Evolutionary conservation across 306 rosid species (phyloP).

Genomic region (Fagus crenata): DNA sequence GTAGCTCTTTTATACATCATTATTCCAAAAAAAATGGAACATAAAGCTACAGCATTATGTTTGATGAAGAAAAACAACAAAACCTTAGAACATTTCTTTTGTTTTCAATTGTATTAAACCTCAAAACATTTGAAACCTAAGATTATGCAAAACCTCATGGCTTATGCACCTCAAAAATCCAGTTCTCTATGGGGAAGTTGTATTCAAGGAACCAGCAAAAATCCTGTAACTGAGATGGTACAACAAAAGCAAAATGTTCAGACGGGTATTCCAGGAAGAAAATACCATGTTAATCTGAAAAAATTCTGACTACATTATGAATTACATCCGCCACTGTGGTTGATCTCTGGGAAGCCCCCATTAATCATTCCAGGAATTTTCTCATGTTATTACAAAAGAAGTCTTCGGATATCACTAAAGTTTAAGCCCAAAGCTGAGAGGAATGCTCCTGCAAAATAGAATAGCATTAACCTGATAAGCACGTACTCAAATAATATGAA

Average conservation of each 20-base stretch:
- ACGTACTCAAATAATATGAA: conserved; percentile 5
- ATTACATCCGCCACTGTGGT: conserved; percentile 24
- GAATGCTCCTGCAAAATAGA: conserved; percentile 69
- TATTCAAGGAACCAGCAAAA: conserved; percentile 17
- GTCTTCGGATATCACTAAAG: conserved; percentile 83
- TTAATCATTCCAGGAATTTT: conserved; percentile 24
- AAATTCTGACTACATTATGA: conserved; percentile 26
- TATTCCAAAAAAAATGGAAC: conserved; percentile 31
- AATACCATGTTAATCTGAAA: conserved; percentile 23
- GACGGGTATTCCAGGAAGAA: conserved; percentile 29
- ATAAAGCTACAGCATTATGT: conserved; percentile 20
- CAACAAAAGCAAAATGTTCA: conserved; percentile 31
- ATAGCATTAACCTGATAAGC: conserved; percentile 27
- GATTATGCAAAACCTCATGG: conserved; percentile 26
- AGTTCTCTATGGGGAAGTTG: background rate
- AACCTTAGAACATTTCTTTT: conserved; percentile 11
- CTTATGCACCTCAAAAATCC: conserved; percentile 23
- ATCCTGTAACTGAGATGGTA: conserved; percentile 21
- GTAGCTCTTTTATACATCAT: conserved; percentile 26
- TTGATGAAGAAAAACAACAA: conserved; percentile 36
- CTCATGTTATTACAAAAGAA: conserved; percentile 56
- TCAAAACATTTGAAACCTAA: conserved; percentile 6
- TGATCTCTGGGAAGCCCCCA: conserved; percentile 32
- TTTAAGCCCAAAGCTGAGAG: conserved; percentile 70
- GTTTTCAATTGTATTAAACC: conserved; percentile 10